These are phyloP conservation scores for Acanthamoeba quina DNA, from an alignment of 208 protist genomes.

Conservation along the genomic window DNA sequence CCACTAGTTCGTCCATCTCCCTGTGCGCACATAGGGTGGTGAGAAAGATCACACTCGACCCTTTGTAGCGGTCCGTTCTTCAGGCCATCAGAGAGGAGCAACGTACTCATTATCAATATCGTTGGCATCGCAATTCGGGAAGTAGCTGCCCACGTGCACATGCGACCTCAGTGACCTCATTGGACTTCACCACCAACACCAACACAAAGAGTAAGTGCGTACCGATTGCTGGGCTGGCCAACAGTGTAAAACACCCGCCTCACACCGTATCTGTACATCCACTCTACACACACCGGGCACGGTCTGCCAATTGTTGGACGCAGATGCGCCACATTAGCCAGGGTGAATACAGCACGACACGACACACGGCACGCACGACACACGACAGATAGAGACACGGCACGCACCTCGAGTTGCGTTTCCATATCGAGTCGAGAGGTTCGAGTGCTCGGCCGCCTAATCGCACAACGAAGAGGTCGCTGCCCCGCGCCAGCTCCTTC, in stretches of 20 bases:
- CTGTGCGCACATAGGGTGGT: not conserved
- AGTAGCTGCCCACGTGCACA: not conserved
- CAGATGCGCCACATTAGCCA: too few relatives aligned
- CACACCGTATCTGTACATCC: constrained; percentile 58
- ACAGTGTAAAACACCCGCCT: constrained; percentile 65
- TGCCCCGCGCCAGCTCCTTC: constrained; percentile 61
- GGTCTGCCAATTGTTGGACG: not conserved
- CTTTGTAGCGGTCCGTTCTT: too few relatives aligned
- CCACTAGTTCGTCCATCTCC: constrained; percentile 46
- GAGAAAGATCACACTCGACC: too few relatives aligned
- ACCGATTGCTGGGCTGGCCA: constrained; percentile 14
- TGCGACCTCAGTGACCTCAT: not conserved
- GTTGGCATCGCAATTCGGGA: not conserved
- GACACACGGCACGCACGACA: too few relatives aligned
- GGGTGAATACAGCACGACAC: not conserved
- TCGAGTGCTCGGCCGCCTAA: constrained; percentile 39
- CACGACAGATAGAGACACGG: not conserved
- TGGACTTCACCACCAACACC: not conserved
- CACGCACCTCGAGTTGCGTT: constrained; percentile 53
- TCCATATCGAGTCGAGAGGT: constrained; percentile 48
- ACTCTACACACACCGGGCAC: constrained; percentile 62
- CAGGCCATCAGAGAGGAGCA: not conserved
- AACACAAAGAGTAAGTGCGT: not conserved
- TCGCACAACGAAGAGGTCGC: constrained; percentile 68
- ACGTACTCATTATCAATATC: constrained; percentile 49